Percentiles rank a stretch among this genome's conserved stretches.
These are phyloP conservation scores for Solanum habrochaites DNA, from an alignment of 257 asterid species.

Conservation along the genomic window DNA sequence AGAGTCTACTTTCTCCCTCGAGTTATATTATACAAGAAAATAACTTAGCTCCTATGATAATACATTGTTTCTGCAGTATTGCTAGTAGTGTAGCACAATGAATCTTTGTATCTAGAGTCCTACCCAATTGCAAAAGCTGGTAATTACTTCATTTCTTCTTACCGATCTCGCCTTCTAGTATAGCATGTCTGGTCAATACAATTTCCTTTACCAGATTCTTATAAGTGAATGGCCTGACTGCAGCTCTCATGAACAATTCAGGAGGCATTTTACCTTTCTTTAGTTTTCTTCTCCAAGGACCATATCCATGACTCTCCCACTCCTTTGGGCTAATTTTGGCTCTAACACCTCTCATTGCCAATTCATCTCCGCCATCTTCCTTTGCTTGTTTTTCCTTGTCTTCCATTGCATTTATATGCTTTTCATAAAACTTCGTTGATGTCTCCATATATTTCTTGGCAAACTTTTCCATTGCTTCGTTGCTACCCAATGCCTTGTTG, in stretches of 20 bases:
- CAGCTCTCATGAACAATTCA: constrained; percentile 60
- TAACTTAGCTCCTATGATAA: background rate
- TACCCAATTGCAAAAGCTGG: background rate
- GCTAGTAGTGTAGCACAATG: background rate
- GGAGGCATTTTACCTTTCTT: constrained; percentile 71
- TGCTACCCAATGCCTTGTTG: constrained; percentile 64
- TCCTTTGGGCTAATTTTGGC: constrained; percentile 59
- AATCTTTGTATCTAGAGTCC: background rate
- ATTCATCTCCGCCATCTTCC: constrained; percentile 44
- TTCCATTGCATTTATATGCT: constrained; percentile 20
- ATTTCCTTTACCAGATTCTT: constrained; percentile 88
- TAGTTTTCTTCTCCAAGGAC: constrained; percentile 58
- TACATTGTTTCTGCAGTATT: background rate
- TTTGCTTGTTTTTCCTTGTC: background rate
- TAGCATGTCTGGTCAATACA: constrained; percentile 72
- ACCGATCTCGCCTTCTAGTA: constrained; percentile 75
- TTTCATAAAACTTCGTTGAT: constrained; percentile 28
- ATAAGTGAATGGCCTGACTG: constrained; percentile 83
- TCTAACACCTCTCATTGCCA: constrained; percentile 53
- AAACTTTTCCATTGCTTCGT: constrained; percentile 75
- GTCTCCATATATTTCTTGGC: constrained; percentile 40
- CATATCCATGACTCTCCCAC: constrained; percentile 63
- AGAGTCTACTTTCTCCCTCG: background rate
- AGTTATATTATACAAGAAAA: background rate
- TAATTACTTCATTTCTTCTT: constrained; percentile 17